Percentiles rank a stretch among this genome's conserved stretches.
These are phyloP conservation scores for Penicillium sp. DNA, from an alignment of 2,329 filamentous ascomycete genomes.

Conservation along the genomic window DNA sequence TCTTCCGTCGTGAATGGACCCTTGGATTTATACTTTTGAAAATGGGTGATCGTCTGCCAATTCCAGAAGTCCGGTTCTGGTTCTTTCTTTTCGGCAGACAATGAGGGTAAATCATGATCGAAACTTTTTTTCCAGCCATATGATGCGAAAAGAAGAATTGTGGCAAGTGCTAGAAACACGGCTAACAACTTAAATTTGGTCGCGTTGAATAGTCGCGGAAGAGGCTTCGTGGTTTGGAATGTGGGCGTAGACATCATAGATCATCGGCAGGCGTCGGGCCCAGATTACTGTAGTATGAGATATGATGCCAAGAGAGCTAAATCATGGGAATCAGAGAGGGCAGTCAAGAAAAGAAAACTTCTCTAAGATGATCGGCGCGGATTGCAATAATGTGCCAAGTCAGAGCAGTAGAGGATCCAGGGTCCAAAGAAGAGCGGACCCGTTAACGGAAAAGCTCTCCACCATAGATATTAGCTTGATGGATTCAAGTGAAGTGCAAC, in stretches of 20 bases:
- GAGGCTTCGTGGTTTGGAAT: background rate
- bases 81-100: background rate
- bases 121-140: background rate
- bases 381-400: background rate
- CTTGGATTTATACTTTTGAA: constrained; percentile 3
- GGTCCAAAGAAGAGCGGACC: background rate
- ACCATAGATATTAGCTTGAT: background rate
- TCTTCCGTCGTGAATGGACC: constrained; percentile 1
- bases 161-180: background rate
- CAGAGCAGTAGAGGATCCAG: background rate
- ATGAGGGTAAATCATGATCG: background rate
- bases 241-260: background rate
- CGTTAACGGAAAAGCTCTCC: background rate
- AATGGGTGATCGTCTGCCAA: constrained; percentile 24
- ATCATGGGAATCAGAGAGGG: background rate
- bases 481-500: background rate
- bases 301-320: background rate
- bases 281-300: background rate
- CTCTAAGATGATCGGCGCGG: background rate
- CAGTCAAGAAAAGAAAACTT: background rate
- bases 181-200: background rate
- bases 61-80: constrained; percentile 19
- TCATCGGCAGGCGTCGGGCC: background rate
- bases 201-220: background rate
- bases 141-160: background rate